A percentile compares a stretch with the other conserved stretches of the same genome.
These are phyloP conservation scores for Claviceps pusilla DNA, from an alignment of 2,329 filamentous ascomycete genomes.

Conservation along the genomic window DNA sequence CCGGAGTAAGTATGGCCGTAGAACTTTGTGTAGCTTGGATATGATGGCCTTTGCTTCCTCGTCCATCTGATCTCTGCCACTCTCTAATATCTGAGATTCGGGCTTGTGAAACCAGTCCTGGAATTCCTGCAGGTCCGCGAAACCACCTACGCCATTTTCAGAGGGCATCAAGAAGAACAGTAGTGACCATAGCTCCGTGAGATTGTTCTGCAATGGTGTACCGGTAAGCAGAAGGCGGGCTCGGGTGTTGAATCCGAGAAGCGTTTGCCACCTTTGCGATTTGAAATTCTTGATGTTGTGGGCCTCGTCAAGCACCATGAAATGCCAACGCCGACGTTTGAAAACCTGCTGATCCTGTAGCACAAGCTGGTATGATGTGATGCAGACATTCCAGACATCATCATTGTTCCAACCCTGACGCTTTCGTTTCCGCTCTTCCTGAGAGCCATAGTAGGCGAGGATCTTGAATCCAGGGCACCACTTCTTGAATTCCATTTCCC, in stretches of 20 bases:
- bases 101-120: constrained; percentile 92
- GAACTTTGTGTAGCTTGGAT: constrained; percentile 80
- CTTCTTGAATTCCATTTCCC: constrained; percentile 99
- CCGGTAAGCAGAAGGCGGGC: constrained; percentile 79
- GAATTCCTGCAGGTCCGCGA: constrained; percentile 90
- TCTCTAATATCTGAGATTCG: constrained; percentile 90
- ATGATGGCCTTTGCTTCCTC: constrained; percentile 87
- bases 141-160: constrained; percentile 72
- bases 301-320: constrained; percentile 94
- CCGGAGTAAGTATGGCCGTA: constrained; percentile 80
- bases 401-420: constrained; percentile 87
- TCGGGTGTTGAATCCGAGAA: constrained; percentile 84
- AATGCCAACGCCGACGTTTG: constrained; percentile 86
- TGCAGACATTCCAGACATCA: constrained; percentile 90
- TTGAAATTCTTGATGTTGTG: constrained; percentile 99
- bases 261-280: constrained; percentile 88
- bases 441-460: constrained; percentile 86
- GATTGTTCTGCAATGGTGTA: constrained; percentile 89
- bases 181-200: constrained; percentile 92
- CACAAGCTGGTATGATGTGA: constrained; percentile 94
- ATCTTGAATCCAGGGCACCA: constrained; percentile 98
- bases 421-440: constrained; percentile 83
- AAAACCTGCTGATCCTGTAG: constrained; percentile 89
- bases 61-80: constrained; percentile 84
- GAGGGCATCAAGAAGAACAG: constrained; percentile 94